Evolutionary conservation across 495 filamentous ascomycete species (phyloP), one percentile per base, ranked within the genome.

Genomic region (Aspergillus campestris): DNA sequence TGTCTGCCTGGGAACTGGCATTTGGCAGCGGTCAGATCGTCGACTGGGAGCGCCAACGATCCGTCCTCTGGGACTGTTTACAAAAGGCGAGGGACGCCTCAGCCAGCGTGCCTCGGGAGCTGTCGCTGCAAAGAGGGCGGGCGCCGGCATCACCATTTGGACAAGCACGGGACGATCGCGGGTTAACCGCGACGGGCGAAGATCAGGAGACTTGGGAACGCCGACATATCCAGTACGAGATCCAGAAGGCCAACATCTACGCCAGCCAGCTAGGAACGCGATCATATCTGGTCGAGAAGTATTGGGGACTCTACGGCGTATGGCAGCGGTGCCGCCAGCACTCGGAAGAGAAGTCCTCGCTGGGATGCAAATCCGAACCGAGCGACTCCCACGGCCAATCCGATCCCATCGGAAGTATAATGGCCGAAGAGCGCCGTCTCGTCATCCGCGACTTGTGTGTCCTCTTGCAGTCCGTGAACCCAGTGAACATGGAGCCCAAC

Each of bases 161-260:
- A 12, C 31, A 49, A 13, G 48, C 42, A 15, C 49, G 42, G 42
- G 55, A 43, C 38, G 15, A 53, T 38, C 47, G 48, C 28, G 48
- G 49, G 12, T 57, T 50, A 36, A 15, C 15, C n/a, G 29, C 38
- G 14, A 56, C 50, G 31, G 40, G 55, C 0, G 53, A 64, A 30
- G 61, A 64, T 38, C 51, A 59, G 18, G 53, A 55, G 11, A 34
- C 55, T 13, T 56, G 58, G 44, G 58, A 63, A 38, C 59, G 59
- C 18, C 69, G 65, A 3, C 67, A 72, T 5, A 69, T 89, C 2
- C 86, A 90, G 39, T 83, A 78, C 41, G 85, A 92, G 53, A 89
- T 94, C 15, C 87, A 94, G 56, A 89, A 88, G 54, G 80, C 80
- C 14, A 91, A 89, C 51, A 84, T 95, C 18, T 84, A 88, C 49